Evolutionary conservation across 768 basidiomycete genomes (phyloP).

Genomic region (Mycena vitilis): DNA sequence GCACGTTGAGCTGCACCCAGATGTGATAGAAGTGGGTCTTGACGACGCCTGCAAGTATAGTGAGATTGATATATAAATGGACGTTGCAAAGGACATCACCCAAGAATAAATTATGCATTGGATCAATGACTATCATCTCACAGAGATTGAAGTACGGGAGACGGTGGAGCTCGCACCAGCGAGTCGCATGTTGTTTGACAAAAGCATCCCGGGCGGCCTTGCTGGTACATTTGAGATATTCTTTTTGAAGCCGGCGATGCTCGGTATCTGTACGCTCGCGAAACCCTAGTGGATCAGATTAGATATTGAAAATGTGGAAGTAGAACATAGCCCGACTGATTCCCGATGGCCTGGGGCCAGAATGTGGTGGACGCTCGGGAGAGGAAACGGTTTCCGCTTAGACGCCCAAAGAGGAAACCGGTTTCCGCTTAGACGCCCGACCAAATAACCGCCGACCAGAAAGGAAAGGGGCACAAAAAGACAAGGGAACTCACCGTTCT

Average conservation of each 20-base stretch:
- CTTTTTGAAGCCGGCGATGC: constrained; percentile 13
- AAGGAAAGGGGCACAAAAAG: no score
- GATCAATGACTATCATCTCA: constrained; percentile 44
- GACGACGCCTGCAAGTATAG: constrained; percentile 29
- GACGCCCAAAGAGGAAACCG: no score
- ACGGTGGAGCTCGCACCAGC: constrained; percentile 41
- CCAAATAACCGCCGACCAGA: no score
- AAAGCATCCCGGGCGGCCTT: constrained; percentile 28
- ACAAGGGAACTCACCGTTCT: neutral
- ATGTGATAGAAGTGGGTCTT: constrained; percentile 40
- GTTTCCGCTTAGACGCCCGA: no score
- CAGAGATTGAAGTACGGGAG: constrained; percentile 46
- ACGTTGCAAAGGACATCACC: constrained; percentile 23
- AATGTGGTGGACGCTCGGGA: no score
- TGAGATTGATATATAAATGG: neutral
- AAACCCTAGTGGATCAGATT: constrained; percentile 6
- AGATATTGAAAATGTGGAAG: no score
- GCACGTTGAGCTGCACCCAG: constrained; percentile 38
- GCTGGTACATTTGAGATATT: constrained; percentile 19
- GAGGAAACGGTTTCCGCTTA: no score
- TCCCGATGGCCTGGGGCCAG: no score
- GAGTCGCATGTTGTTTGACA: constrained; percentile 24
- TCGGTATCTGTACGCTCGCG: constrained; percentile 28
- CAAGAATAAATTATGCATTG: constrained; percentile 49
- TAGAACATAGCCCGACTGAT: no score